Base-by-base conservation (phyloP, 2,329 filamentous ascomycete genomes). In the Aspergillus luchuensis region DNA sequence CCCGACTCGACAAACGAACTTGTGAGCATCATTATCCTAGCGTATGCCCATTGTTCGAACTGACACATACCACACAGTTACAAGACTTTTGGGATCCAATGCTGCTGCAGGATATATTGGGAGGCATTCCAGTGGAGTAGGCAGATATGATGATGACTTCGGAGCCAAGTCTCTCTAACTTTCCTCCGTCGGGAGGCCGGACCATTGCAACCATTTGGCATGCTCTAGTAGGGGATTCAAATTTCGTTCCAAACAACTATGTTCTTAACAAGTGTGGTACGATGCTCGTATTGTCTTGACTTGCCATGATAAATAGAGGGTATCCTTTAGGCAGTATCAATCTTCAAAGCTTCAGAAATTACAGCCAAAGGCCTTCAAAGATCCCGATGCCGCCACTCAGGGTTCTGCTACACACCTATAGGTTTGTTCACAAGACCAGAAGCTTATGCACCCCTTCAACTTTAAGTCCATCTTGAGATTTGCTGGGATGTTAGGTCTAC, bases 61-160 rank as follows among this genome's bases (percentile, higher is more conserved):
- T 54, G 19, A 54, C 33, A 8, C n/a, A 19, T 25, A 13, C 19
- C 4, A 8, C 36, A 39, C 7, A 54, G 51, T 54, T 54, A 41
- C 51, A 54, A 25, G 51, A 54, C 30, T 54, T 54, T 39, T 54
- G 51, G 51, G 51, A 54, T 54, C 51, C 51, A 25, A 54, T 54
- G 51, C 51, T 54, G 10, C 21, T 54, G 10, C 51, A 54, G 19
- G 51, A 54, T 41, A 21, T 54, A 2, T 54, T 54, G n/a, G 51
- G 51, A 17, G 36, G 43, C 2, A 48, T 48, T 21, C 43, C 43
- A 25, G 19, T 48, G 17, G 43, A 25, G 10, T 48, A 48, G 43
- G 43, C 43, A 15, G 43, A 2, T 7, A 10, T 33, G 11, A 5
- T 13, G 30, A 33, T 13, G 11, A 11, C 4, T 33, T 13, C 30